Evolutionary conservation across 352 stramenopile species (phyloP).

Genomic region (Halophytophthora polymorphica): DNA sequence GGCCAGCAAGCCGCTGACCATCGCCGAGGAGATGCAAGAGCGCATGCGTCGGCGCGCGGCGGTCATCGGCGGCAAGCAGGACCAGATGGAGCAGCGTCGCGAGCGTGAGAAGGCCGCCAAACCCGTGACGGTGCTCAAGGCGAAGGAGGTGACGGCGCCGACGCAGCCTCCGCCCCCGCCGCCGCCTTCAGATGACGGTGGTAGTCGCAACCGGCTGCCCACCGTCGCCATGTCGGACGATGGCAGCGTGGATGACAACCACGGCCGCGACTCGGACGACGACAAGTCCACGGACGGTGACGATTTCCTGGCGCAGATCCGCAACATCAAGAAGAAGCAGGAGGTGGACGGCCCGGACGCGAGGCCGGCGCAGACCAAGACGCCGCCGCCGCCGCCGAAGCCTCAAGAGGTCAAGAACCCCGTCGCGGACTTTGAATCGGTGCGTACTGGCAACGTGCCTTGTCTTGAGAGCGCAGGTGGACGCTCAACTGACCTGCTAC

Average conservation of each 20-base stretch:
- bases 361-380: conserved; percentile 21
- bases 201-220: conserved; percentile 47
- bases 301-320: conserved; percentile 77
- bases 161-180: conserved; percentile 35
- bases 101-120: conserved; percentile 71
- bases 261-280: conserved; percentile 32
- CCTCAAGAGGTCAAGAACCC: conserved; percentile 51
- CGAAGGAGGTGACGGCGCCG: conserved; percentile 68
- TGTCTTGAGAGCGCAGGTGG: not conserved
- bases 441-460: conserved; percentile 9
- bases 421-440: conserved; percentile 62
- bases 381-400: conserved; percentile 32
- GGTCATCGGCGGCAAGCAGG: conserved; percentile 81
- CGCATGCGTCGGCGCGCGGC: conserved; percentile 73
- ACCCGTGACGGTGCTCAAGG: conserved; percentile 70
- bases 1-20: conserved; percentile 56
- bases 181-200: conserved; percentile 42
- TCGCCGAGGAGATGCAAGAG: conserved; percentile 81
- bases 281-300: conserved; percentile 78
- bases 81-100: conserved; percentile 75
- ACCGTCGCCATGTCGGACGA: conserved; percentile 84
- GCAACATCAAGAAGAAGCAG: conserved; percentile 83
- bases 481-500: not conserved
- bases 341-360: conserved; percentile 29
- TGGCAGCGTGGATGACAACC: conserved; percentile 45